Percentiles rank a stretch among this genome's conserved stretches.
These are phyloP conservation scores for Thelephora terrestris DNA, from an alignment of 1,284 basidiomycete genomes.

Conservation along the genomic window DNA sequence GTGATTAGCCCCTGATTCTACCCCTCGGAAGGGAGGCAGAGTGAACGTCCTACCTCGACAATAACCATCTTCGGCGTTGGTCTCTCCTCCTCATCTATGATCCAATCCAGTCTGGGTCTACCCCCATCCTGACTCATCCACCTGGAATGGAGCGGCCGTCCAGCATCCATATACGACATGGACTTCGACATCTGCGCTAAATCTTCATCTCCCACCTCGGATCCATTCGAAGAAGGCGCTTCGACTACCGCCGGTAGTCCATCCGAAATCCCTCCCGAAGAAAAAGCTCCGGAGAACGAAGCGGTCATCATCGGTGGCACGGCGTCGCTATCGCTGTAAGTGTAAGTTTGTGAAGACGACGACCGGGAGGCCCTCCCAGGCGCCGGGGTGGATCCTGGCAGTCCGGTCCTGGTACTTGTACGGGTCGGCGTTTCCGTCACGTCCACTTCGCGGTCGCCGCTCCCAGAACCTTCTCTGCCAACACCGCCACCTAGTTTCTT, in stretches of 20 bases:
- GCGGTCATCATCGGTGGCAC: too few species aligned
- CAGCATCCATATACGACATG: slow-evolving; percentile 52
- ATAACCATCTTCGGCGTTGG: slow-evolving; percentile 50
- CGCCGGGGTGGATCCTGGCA: slow-evolving; percentile 4
- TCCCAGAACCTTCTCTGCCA: slow-evolving; percentile 37
- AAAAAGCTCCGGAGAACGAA: slow-evolving; percentile 5
- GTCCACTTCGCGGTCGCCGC: slow-evolving; percentile 36
- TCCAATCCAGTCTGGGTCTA: slow-evolving; percentile 52
- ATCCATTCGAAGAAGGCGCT: slow-evolving; percentile 34
- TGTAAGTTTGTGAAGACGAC: neutral
- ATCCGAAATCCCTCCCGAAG: slow-evolving; percentile 16
- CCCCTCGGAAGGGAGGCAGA: slow-evolving; percentile 1
- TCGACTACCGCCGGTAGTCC: slow-evolving; percentile 45
- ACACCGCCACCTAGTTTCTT: slow-evolving; percentile 43
- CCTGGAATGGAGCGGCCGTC: slow-evolving; percentile 29
- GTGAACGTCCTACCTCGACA: slow-evolving; percentile 45
- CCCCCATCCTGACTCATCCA: slow-evolving; percentile 35
- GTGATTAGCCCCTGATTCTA: neutral
- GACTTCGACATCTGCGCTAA: slow-evolving; percentile 65
- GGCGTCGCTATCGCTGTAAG: too few species aligned
- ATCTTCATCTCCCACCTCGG: slow-evolving; percentile 53
- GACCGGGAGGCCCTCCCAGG: neutral
- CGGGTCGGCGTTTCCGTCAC: slow-evolving; percentile 39
- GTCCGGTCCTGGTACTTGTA: slow-evolving; percentile 15
- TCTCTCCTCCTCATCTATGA: slow-evolving; percentile 35